Conservation (phyloP, 2,329 filamentous ascomycete genomes). For the Didymella exigua region DNA sequence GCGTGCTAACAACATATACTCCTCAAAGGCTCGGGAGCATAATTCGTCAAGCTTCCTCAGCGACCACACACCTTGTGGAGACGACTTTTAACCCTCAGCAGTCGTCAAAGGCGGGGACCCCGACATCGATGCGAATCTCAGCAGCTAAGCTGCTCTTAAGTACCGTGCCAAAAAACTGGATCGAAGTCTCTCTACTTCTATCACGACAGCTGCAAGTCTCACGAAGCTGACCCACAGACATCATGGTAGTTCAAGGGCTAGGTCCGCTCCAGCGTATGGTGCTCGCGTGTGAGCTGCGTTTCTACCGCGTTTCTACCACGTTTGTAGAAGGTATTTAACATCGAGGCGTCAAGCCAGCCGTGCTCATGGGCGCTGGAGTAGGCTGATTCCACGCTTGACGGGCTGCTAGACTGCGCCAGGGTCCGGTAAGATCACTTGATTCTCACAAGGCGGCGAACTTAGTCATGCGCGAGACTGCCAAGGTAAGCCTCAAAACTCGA, state of each 20-base stretch:
- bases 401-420: background rate
- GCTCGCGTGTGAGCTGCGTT: background rate
- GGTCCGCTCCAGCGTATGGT: background rate
- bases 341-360: background rate
- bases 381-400: background rate
- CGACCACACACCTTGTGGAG: background rate
- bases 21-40: too few species aligned
- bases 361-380: background rate
- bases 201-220: background rate
- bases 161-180: background rate
- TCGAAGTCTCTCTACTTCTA: background rate
- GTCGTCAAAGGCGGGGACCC: background rate
- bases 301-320: background rate
- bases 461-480: background rate
- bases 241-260: background rate
- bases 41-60: background rate
- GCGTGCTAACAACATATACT: too few species aligned
- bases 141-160: background rate
- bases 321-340: background rate
- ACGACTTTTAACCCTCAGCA: background rate
- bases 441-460: background rate
- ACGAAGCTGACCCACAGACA: background rate
- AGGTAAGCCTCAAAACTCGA: slow-evolving; percentile 1
- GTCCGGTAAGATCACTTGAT: background rate
- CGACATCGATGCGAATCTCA: background rate